phyloP scores from a whole-genome alignment of 78 protist species.

The Dictyostelium capitatum region DNA sequence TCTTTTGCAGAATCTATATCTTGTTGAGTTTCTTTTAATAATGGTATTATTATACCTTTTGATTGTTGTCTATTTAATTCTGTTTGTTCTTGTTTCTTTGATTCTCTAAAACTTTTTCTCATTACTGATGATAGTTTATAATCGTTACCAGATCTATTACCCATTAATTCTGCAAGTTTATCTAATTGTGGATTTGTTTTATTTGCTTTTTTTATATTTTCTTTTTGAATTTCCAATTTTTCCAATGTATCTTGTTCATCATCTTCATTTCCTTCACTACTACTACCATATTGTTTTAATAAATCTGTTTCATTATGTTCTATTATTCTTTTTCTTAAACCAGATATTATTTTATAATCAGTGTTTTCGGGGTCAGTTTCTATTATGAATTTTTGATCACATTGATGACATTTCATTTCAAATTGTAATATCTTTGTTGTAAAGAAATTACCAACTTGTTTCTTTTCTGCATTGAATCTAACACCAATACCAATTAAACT shows the following conservation, averaged over 20 bases:
- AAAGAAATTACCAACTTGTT: slow-evolving; percentile 86
- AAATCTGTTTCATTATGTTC: neutral
- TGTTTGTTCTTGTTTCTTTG: slow-evolving; percentile 29
- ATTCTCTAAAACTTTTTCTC: slow-evolving; percentile 57
- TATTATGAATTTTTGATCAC: slow-evolving; percentile 79
- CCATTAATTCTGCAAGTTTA: slow-evolving; percentile 6
- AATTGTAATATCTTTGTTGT: slow-evolving; percentile 87
- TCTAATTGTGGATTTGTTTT: slow-evolving; percentile 17
- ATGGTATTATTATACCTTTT: slow-evolving; percentile 42
- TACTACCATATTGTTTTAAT: slow-evolving; percentile 1
- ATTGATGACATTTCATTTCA: slow-evolving; percentile 86
- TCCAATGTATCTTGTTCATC: slow-evolving; percentile 42
- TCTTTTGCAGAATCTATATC: slow-evolving; percentile 53
- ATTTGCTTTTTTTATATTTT: slow-evolving; percentile 46
- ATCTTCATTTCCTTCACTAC: neutral
- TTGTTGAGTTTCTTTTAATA: slow-evolving; percentile 31
- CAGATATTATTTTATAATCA: slow-evolving; percentile 67
- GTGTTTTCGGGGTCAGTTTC: slow-evolving; percentile 91
- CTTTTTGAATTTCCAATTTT: slow-evolving; percentile 23
- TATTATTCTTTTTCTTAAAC: slow-evolving; percentile 39
- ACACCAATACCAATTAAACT: slow-evolving; percentile 92
- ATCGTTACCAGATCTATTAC: slow-evolving; percentile 15
- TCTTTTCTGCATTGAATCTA: slow-evolving; percentile 95
- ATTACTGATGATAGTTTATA: slow-evolving; percentile 30
- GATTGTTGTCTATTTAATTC: slow-evolving; percentile 36